Evolutionary conservation across 306 rosid species (phyloP).

Genomic region (Quillaja saponaria): DNA sequence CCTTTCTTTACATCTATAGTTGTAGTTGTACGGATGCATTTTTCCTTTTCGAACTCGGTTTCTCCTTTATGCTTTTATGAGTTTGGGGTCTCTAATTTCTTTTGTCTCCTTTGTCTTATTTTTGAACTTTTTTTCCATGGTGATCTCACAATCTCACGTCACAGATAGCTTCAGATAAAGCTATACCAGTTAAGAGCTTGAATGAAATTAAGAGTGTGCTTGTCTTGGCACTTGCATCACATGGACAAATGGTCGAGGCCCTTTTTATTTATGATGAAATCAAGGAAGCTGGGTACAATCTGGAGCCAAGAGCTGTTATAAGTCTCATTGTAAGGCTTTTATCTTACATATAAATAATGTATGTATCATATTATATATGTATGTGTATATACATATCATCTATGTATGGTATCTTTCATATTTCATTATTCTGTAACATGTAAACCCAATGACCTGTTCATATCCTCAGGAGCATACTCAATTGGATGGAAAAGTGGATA

Average conservation of each 20-base stretch:
- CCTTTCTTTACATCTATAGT: too few species aligned
- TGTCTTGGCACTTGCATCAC: constrained; percentile 69
- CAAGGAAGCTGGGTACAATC: constrained; percentile 55
- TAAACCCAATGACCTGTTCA: constrained; percentile 9
- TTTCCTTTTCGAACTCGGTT: too few species aligned
- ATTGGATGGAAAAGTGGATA: constrained; percentile 56
- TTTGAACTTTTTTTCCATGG: too few species aligned
- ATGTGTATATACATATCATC: neutral
- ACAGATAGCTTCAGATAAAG: constrained; percentile 57
- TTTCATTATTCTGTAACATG: neutral
- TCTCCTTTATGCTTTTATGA: too few species aligned
- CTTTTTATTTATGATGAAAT: constrained; percentile 52
- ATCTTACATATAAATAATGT: neutral
- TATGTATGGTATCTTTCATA: too few species aligned
- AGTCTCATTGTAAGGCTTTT: constrained; percentile 68
- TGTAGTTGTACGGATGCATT: too few species aligned
- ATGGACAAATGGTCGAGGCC: constrained; percentile 65
- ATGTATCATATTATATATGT: constrained; percentile 3
- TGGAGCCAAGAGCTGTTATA: constrained; percentile 73
- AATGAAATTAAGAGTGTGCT: constrained; percentile 74
- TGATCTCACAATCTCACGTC: constrained; percentile 1
- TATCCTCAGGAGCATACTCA: constrained; percentile 51
- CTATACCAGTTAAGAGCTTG: constrained; percentile 43
- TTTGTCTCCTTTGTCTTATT: too few species aligned
- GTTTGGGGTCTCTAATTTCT: too few species aligned